Percentiles rank a stretch among this genome's conserved stretches.
phyloP scores from a whole-genome alignment of 2,329 filamentous ascomycete species.

The Penicillium sp. region DNA sequence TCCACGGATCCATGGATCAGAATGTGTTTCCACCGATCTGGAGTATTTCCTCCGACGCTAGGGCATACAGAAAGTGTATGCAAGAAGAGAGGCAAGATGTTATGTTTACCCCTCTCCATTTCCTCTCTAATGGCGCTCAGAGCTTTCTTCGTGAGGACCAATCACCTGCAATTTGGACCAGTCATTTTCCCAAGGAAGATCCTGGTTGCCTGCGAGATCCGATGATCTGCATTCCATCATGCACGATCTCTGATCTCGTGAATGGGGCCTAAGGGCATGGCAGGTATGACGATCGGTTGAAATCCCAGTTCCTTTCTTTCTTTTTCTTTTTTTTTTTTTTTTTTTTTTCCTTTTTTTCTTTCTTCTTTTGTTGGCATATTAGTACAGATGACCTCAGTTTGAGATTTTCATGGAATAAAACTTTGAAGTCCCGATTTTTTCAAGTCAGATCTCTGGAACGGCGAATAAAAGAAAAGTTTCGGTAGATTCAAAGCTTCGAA shows the following conservation, averaged over 20 bases:
- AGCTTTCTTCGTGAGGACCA: neutral
- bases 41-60: constrained; percentile 3
- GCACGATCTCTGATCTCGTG: constrained; percentile 23
- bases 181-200: constrained; percentile 1
- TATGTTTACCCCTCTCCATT: neutral
- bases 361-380: neutral
- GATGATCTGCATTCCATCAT: constrained; percentile 26
- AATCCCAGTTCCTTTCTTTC: neutral
- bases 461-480: neutral
- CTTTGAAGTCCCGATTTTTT: neutral
- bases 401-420: neutral
- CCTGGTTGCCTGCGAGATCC: constrained; percentile 18
- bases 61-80: neutral
- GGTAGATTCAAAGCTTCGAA: neutral
- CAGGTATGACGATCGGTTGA: constrained; percentile 15
- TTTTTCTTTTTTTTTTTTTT: neutral
- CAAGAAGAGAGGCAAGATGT: neutral
- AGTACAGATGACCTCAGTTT: neutral
- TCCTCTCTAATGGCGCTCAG: constrained; percentile 8
- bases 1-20: neutral
- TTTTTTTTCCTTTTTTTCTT: neutral
- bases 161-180: constrained; percentile 1
- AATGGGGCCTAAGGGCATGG: constrained; percentile 5
- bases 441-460: neutral
- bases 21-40: neutral